Evolutionary conservation across 2,329 filamentous ascomycete genomes (phyloP).

Genomic region (Cadophora malorum): DNA sequence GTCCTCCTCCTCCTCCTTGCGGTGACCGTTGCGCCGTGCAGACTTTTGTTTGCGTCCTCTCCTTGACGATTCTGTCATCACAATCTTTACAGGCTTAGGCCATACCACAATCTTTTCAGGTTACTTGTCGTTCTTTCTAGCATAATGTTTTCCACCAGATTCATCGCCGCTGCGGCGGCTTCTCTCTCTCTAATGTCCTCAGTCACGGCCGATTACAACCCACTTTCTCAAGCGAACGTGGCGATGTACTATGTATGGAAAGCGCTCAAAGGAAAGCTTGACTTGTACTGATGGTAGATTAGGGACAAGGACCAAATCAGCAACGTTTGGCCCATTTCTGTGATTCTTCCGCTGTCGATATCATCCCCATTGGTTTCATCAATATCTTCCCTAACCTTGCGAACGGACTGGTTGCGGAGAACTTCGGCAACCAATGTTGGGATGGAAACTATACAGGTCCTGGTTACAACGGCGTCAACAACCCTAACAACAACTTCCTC

Average conservation of each 20-base stretch:
- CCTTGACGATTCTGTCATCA: constrained; percentile 42
- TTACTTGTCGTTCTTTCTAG: constrained; percentile 31
- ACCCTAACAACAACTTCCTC: constrained; percentile 45
- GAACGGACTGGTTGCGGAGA: constrained; percentile 50
- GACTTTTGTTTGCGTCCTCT: constrained; percentile 47
- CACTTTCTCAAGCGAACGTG: constrained; percentile 48
- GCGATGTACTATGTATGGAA: constrained; percentile 51
- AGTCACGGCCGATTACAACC: constrained; percentile 42
- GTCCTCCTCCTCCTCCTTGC: constrained; percentile 24
- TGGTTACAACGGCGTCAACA: constrained; percentile 39
- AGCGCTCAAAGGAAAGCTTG: background rate
- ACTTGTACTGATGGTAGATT: constrained; percentile 23
- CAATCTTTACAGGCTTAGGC: constrained; percentile 42
- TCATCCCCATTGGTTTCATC: constrained; percentile 53
- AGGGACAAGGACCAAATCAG: constrained; percentile 52
- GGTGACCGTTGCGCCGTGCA: constrained; percentile 40
- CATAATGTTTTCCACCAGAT: constrained; percentile 44
- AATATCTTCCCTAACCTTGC: constrained; percentile 50
- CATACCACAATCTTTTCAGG: constrained; percentile 41
- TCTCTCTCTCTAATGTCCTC: constrained; percentile 39
- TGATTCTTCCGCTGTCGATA: constrained; percentile 49
- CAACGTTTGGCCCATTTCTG: constrained; percentile 49
- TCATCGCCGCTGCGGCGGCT: constrained; percentile 38
- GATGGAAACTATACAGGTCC: constrained; percentile 43
- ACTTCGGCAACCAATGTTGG: constrained; percentile 53